Base-by-base conservation (phyloP, 192 early-diverging fungal genomes). In the Backusella sp. region DNA sequence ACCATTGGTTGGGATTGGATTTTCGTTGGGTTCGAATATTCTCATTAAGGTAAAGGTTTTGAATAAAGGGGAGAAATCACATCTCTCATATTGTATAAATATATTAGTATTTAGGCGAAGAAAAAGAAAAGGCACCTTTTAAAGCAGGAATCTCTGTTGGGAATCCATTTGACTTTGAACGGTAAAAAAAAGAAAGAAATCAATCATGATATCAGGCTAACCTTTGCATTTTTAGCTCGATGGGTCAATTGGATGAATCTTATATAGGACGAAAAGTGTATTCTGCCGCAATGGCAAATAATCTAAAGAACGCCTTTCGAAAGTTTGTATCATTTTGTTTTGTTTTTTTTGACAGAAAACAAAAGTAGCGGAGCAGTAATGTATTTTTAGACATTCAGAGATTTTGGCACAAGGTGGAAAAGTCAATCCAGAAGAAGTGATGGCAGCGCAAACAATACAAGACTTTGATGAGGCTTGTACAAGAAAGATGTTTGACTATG, bases 1-100 rank as follows among this genome's bases (percentile, higher is more conserved):
- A 26, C 86, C 92, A 35, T 75, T 97, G 68, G 80, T 96, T 56
- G 94, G 90, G 15, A 84, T 95, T 71, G 97, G 97, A 15, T 99
- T 93, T 80, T 94, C 93, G 52, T 84, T 99, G 70, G 97, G 97
- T 23, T 89, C 96, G 30, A 99, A 99, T 76, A 88, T 99, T 65
- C 71, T 99, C 37, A 90, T 92, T 73, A 99, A 97, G 83, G 88
- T 82, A 85, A 75, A 36, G 14, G 15, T 32, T 32, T 32, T 66
- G n/a, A 17, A 32, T 32, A 34, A 34, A 44, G 42, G 46, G 46
- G 21, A 21, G 9, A 69, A 17, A 59, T n/a, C 46, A n/a, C 4
- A 17, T 44, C 15, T 49, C 12, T 59, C 0, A 59, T 53, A 6
- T 3, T 23, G 6, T 9, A 23, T 0, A 56, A 7, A 17, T 34